Evolutionary conservation across 202 grass and related monocot genomes (phyloP).

Genomic region (Setaria italica): DNA sequence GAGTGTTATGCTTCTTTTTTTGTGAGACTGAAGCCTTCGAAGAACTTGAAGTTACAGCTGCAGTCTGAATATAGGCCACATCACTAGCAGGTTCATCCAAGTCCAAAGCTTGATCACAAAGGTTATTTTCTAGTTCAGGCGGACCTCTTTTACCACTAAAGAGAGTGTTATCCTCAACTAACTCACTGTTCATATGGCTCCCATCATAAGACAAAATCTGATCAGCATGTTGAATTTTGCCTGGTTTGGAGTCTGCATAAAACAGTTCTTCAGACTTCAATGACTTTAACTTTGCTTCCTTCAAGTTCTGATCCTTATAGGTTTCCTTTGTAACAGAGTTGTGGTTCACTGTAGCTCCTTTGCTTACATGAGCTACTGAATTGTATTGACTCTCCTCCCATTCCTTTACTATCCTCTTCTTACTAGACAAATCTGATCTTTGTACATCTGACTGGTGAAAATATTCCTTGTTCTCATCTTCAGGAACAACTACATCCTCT

Average conservation of each 20-base stretch:
- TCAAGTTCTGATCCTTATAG: slow-evolving; percentile 47
- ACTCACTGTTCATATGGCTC: slow-evolving; percentile 43
- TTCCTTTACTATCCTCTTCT: slow-evolving; percentile 73
- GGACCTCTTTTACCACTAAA: slow-evolving; percentile 58
- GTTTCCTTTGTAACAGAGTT: slow-evolving; percentile 50
- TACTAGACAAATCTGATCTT: slow-evolving; percentile 62
- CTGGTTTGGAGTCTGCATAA: slow-evolving; percentile 39
- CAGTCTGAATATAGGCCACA: slow-evolving; percentile 46
- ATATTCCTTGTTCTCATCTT: slow-evolving; percentile 57
- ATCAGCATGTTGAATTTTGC: slow-evolving; percentile 41
- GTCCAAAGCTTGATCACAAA: slow-evolving; percentile 51
- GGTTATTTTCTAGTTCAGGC: slow-evolving; percentile 43
- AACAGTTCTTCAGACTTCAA: slow-evolving; percentile 55
- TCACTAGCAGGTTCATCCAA: slow-evolving; percentile 62
- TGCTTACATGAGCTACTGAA: slow-evolving; percentile 48
- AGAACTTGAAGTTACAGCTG: slow-evolving; percentile 86
- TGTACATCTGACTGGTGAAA: slow-evolving; percentile 61
- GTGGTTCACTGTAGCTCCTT: slow-evolving; percentile 41
- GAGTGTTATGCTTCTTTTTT: slow-evolving; percentile 67
- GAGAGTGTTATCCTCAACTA: slow-evolving; percentile 47
- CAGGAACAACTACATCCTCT: slow-evolving; percentile 44
- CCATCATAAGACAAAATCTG: slow-evolving; percentile 46
- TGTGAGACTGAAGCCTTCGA: slow-evolving; percentile 77
- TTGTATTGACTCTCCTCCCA: slow-evolving; percentile 65
- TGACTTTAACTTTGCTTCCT: slow-evolving; percentile 67